Base-by-base conservation (phyloP, 1,284 basidiomycete genomes). In the Boletus sp. region DNA sequence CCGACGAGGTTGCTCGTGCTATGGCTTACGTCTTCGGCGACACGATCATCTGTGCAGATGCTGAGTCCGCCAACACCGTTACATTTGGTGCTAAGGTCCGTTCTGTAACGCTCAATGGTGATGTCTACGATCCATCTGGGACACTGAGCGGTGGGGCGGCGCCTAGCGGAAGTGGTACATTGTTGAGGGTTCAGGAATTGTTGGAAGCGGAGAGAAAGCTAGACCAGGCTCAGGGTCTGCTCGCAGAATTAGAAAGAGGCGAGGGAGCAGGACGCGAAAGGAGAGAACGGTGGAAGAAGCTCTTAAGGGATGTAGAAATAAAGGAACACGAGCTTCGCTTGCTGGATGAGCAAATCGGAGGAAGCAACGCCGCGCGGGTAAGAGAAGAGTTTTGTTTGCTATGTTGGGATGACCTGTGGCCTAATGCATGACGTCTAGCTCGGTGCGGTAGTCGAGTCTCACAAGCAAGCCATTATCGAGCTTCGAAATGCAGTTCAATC, bases 21-120 rank as follows among this genome's bases (percentile, higher is more conserved):
- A 94, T 99, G 83, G 77, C 86, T 30, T 98, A 87, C 66, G 94
- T 97, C 8, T 99, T 99, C 66, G 90, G 91, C 47, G 88, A 92
- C 63, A 94, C 91, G 1, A 78, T 99, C 53, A 84, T 99, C 62
- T 98, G 94, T 65, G 83, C 87, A 37, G 93, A 96, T 62, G 83
- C 94, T 4, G 84, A 86, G 25, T 81, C 93, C 0, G 96, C 96
- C 8, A 92, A 94, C 64, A 72, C 75, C 0, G 90, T 97, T 34
- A 97, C 96, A 0, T 99, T 97, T 72, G 69, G 76, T 20, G 73
- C 69, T 7, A 77, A 84, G 22, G 78, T 88, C 14, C 86, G 86
- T 50, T 94, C 90, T 10, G 94, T 99, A 44, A 99, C 96, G 2
- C 75, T 95, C 16, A 87, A 94, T 22, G 96, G 96, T 14, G 96